These are phyloP conservation scores for Ophiostoma angusticollis DNA, from an alignment of 2,329 filamentous ascomycete genomes.

Conservation along the genomic window DNA sequence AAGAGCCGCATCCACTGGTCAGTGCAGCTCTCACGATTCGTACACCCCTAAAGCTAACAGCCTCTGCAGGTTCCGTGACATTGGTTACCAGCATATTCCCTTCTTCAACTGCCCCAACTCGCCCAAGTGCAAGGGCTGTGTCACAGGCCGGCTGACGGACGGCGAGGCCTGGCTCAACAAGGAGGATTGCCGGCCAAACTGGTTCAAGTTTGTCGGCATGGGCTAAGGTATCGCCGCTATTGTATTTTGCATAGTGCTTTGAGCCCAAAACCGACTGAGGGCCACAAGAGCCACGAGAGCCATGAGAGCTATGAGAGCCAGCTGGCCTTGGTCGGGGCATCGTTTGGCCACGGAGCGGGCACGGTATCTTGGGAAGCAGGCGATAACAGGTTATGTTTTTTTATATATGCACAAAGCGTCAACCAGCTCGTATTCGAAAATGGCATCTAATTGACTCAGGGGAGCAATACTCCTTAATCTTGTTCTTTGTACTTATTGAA, in stretches of 20 bases:
- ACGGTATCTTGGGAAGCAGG: no score
- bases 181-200: conserved; percentile 90
- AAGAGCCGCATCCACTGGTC: conserved; percentile 85
- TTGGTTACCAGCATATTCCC: conserved; percentile 95
- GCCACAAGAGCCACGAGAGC: not conserved
- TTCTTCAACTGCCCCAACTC: conserved; percentile 99
- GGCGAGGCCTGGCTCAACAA: conserved; percentile 74
- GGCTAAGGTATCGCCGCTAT: conserved; percentile 32
- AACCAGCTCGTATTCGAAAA: no score
- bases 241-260: not conserved
- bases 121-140: conserved; percentile 66
- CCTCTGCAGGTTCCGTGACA: conserved; percentile 82
- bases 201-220: conserved; percentile 91
- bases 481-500: not conserved
- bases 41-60: not conserved
- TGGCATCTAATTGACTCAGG: no score
- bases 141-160: conserved; percentile 77
- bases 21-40: conserved; percentile 21
- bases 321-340: no score
- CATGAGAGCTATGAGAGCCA: no score
- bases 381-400: no score
- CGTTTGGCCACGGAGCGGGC: no score
- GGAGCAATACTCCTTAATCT: no score
- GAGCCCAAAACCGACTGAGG: not conserved
- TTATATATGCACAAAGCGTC: no score